Evolutionary conservation across 2,329 filamentous ascomycete genomes (phyloP), one percentile per base, ranked within the genome.

Genomic region (Periconia sp.): DNA sequence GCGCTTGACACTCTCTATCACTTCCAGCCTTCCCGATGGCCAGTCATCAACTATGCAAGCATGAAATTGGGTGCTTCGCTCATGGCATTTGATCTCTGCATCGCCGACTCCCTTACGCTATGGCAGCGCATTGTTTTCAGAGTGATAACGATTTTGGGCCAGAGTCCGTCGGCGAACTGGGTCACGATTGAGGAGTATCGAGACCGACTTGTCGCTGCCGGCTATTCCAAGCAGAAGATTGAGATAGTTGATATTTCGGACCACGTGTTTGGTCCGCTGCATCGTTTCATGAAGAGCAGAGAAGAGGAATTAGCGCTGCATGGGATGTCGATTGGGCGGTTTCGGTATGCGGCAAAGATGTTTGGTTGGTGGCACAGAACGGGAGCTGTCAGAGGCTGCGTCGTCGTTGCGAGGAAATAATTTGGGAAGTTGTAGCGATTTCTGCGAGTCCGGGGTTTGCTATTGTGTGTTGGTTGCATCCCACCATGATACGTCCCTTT

Each of bases 41-140:
- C 42, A 8, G 42, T 45, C 27, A 9, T 45, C 17, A 7, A 20
- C 13, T 45, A 45, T 23, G 42, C 42, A 45, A 45, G 42, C 42
- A 20, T 2, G 2, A 45, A 10, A 15, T 23, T 45, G 19, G 19
- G 19, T 19, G 42, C 42, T 9, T 45, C 42, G 8, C 15, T 45
- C 42, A 45, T 45, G 42, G 42, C 42, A 23, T 45, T 45, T 19
- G 42, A 45, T 19, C 42, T 45, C 18, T 45, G 10, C 42, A 45
- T n/a, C 27, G 42, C 42, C 7, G 17, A 45, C 18, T 23, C 9
- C 42, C 20, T 45, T 10, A 18, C 42, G 9, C 42, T 20, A 15
- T 18, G 42, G 42, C 19, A 45, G 17, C 42, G 42, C 10, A 20
- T 45, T 6, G 42, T 45, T 6, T 8, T 23, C 42, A 45, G 17